These are phyloP conservation scores for Sclerotinia nivalis DNA, from an alignment of 2,329 filamentous ascomycete genomes.

Conservation along the genomic window DNA sequence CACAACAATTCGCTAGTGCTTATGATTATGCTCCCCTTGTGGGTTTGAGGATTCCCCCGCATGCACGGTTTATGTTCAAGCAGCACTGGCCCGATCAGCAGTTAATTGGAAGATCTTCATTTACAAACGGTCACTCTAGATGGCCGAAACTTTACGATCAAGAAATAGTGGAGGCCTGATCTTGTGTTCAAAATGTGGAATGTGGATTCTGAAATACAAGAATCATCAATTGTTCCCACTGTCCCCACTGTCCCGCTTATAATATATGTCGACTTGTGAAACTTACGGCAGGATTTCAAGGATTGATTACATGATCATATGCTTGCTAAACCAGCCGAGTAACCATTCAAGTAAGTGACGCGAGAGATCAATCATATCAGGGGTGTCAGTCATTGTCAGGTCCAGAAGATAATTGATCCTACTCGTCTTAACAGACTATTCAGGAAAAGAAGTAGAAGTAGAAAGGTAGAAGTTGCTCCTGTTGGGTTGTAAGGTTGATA, in stretches of 20 bases:
- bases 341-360: background rate
- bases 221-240: background rate
- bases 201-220: background rate
- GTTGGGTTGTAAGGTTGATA: background rate
- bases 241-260: background rate
- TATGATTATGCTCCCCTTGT: background rate
- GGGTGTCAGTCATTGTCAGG: too few relatives aligned
- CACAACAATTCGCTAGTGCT: background rate
- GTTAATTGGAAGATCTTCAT: background rate
- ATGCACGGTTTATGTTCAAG: background rate
- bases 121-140: background rate
- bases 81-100: background rate
- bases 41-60: background rate
- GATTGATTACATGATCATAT: background rate
- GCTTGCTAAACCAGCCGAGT: background rate
- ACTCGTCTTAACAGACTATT: background rate
- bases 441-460: background rate
- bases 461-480: background rate
- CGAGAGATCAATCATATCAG: too few relatives aligned
- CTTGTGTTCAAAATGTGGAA: background rate
- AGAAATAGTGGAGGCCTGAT: background rate
- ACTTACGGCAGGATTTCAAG: background rate
- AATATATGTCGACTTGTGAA: background rate
- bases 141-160: conserved; percentile 1
- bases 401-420: background rate